Evolutionary conservation across 2,329 filamentous ascomycete species (phyloP).

Genomic region (Verticillium dahliae): DNA sequence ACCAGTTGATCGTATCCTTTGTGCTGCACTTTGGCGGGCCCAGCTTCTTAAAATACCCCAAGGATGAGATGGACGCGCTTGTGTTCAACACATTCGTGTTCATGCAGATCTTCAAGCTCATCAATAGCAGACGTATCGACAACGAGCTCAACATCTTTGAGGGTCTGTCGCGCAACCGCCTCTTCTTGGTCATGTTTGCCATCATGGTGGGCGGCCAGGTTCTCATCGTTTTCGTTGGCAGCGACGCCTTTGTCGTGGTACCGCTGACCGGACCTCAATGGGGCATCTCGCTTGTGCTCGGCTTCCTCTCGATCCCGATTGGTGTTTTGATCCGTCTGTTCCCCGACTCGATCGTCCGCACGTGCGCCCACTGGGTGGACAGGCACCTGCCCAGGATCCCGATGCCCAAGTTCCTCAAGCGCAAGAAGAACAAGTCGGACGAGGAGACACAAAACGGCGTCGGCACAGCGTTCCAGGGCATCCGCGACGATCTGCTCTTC

Average conservation of each 20-base stretch:
- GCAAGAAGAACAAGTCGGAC: slow-evolving; percentile 10
- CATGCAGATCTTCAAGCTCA: slow-evolving; percentile 78
- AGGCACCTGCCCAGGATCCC: slow-evolving; percentile 8
- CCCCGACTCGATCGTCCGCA: slow-evolving; percentile 15
- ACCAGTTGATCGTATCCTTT: slow-evolving; percentile 64
- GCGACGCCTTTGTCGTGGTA: slow-evolving; percentile 50
- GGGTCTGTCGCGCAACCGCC: slow-evolving; percentile 59
- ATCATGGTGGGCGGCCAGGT: slow-evolving; percentile 68
- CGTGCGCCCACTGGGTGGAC: slow-evolving; percentile 7
- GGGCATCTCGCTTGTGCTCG: slow-evolving; percentile 62
- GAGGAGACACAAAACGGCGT: slow-evolving; percentile 26
- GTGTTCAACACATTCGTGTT: slow-evolving; percentile 82
- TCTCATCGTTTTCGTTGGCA: slow-evolving; percentile 67
- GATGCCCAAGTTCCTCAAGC: slow-evolving; percentile 8
- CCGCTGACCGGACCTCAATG: slow-evolving; percentile 55
- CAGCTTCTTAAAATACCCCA: slow-evolving; percentile 45
- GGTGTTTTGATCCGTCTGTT: slow-evolving; percentile 57
- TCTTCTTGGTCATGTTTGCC: slow-evolving; percentile 62
- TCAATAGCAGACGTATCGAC: slow-evolving; percentile 69
- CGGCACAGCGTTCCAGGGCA: slow-evolving; percentile 40
- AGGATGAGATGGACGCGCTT: slow-evolving; percentile 47
- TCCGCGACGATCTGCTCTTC: slow-evolving; percentile 56
- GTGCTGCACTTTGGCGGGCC: slow-evolving; percentile 59
- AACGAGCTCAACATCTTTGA: slow-evolving; percentile 73
- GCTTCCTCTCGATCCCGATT: slow-evolving; percentile 59